These are phyloP conservation scores for Ceratocystis cacaofunesta DNA, from an alignment of 2,329 filamentous ascomycete genomes.

Conservation along the genomic window DNA sequence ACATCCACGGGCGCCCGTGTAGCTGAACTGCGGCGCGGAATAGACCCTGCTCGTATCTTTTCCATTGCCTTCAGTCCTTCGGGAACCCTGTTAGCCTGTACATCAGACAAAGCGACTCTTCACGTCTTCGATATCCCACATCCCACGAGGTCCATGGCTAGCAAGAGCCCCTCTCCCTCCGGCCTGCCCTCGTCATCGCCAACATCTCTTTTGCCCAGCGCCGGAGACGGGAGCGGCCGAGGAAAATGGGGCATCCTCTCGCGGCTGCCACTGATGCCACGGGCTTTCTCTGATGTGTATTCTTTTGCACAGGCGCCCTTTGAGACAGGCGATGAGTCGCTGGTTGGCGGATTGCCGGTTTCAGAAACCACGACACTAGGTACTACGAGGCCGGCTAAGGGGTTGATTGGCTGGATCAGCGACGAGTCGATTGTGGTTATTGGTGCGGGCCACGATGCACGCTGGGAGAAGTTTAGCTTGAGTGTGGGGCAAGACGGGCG, in stretches of 20 bases:
- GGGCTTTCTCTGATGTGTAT: slow-evolving; percentile 78
- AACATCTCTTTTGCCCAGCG: slow-evolving; percentile 23
- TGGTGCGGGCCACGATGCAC: slow-evolving; percentile 62
- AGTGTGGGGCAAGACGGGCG: slow-evolving; percentile 53
- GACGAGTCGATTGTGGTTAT: slow-evolving; percentile 62
- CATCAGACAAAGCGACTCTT: slow-evolving; percentile 89
- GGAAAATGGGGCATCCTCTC: slow-evolving; percentile 78
- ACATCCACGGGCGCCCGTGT: slow-evolving; percentile 67
- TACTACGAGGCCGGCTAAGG: slow-evolving; percentile 54
- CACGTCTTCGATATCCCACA: slow-evolving; percentile 81
- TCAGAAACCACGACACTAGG: slow-evolving; percentile 34
- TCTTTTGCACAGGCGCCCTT: slow-evolving; percentile 71
- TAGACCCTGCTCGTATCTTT: slow-evolving; percentile 77
- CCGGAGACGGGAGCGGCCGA: slow-evolving; percentile 34
- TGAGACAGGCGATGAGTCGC: slow-evolving; percentile 62
- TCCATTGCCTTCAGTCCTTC: slow-evolving; percentile 77
- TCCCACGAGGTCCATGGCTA: slow-evolving; percentile 27
- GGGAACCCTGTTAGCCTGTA: slow-evolving; percentile 68
- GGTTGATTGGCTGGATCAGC: slow-evolving; percentile 69
- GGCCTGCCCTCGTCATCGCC: slow-evolving; percentile 21
- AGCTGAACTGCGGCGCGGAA: slow-evolving; percentile 72
- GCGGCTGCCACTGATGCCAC: slow-evolving; percentile 70
- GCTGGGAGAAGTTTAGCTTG: slow-evolving; percentile 78
- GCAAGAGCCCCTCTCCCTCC: background rate
- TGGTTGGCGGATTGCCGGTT: slow-evolving; percentile 30